Evolutionary conservation across 2,329 filamentous ascomycete genomes (phyloP), one percentile per base, ranked within the genome.

Genomic region (Penicillium frequentans): DNA sequence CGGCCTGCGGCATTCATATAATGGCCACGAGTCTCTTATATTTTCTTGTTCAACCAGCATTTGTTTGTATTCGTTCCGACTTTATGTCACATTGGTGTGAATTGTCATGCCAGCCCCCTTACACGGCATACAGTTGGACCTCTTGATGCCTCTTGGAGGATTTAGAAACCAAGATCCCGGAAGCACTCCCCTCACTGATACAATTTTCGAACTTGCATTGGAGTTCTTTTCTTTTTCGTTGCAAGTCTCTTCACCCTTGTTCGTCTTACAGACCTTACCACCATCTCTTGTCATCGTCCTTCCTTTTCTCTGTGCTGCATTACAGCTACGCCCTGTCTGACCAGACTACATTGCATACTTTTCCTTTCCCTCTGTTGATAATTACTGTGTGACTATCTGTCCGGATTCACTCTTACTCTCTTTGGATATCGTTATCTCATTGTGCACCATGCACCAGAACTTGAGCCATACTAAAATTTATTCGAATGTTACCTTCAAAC

Each of bases 21-120:
- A 61, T 65, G 50, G 59, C 58, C 57, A 64, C 57, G 59, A 63
- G 62, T 64, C 56, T 62, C 56, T 52, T 63, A 61, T 58, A 58
- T 45, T 58, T 39, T 53, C 59, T 53, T 57, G 52, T 56, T 56
- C 56, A 46, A 50, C 37, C 51, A 44, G 33, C 47, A 44, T 46
- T 49, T 33, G 21, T 46, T 61, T 56, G 24, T 54, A 51, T 51
- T 43, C 37, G 16, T 29, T 43, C n/a, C 27, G 11, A 35, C 29
- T 45, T 29, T 35, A 47, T 58, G 19, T 16, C 14, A 10, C 16
- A 23, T 14, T 50, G 42, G 33, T n/a, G 23, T 50, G 35, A 23
- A 50, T 29, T 19, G 13, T 19, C 16, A 50, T 26, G 33, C 42
- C 48, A 26, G 27, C 16, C 5, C 23, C 31, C 33, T 48, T 43